A percentile compares a stretch with the other conserved stretches of the same genome.
phyloP scores from a whole-genome alignment of 2,329 filamentous ascomycete genomes.

The Cladophialophora yegresii region DNA sequence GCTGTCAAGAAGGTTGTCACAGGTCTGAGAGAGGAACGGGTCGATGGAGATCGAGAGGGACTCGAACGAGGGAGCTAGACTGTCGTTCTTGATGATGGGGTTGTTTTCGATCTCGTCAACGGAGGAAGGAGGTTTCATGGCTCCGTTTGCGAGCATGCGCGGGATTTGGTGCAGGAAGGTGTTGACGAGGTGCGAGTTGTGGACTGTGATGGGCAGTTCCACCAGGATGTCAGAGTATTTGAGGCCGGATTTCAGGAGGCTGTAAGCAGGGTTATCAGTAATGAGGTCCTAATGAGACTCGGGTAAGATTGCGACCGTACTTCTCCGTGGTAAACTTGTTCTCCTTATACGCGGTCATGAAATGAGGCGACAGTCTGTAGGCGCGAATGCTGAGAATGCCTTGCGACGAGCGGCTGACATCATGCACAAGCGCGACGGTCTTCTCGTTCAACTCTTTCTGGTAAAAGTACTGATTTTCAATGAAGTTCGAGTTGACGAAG shows the following conservation, averaged over 20 bases:
- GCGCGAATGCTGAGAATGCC: constrained; percentile 86
- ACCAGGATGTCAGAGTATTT: constrained; percentile 91
- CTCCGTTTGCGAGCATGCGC: constrained; percentile 51
- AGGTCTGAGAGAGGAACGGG: constrained; percentile 97
- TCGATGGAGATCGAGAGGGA: constrained; percentile 90
- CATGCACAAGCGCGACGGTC: constrained; percentile 87
- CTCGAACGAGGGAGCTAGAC: constrained; percentile 85
- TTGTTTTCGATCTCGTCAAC: constrained; percentile 74
- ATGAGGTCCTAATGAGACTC: constrained; percentile 30
- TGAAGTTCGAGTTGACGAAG: constrained; percentile 90
- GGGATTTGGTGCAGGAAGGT: constrained; percentile 93
- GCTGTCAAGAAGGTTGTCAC: constrained; percentile 90
- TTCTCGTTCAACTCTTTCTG: constrained; percentile 87
- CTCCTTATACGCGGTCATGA: constrained; percentile 93
- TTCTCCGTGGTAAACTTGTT: constrained; percentile 95
- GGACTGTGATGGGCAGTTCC: constrained; percentile 84
- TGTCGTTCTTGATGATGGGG: constrained; percentile 58
- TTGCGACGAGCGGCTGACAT: constrained; percentile 92
- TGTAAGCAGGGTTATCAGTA: constrained; percentile 44
- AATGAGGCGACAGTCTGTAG: constrained; percentile 82
- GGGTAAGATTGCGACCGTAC: constrained; percentile 55
- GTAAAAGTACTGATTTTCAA: constrained; percentile 98
- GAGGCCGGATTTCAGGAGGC: constrained; percentile 90
- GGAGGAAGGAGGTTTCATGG: constrained; percentile 68
- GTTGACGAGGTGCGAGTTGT: constrained; percentile 97